These are phyloP conservation scores for Annulohypoxylon truncatum DNA, from an alignment of 2,329 filamentous ascomycete genomes.

Conservation along the genomic window DNA sequence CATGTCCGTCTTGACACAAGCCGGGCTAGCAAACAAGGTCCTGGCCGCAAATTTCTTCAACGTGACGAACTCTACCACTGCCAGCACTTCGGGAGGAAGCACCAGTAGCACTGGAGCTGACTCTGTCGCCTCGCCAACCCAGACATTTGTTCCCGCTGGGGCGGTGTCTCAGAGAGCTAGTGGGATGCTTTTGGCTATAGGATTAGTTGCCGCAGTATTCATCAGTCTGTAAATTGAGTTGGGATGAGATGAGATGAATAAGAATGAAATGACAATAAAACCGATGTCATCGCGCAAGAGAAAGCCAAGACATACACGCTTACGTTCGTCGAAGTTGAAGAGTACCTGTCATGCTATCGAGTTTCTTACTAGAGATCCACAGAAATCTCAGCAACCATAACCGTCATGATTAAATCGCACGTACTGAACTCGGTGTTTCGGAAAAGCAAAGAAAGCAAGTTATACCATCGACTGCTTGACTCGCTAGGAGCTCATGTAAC, in stretches of 20 bases:
- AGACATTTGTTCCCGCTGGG: slow-evolving; percentile 34
- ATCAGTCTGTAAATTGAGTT: slow-evolving; percentile 39
- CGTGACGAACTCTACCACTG: slow-evolving; percentile 45
- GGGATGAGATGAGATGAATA: neutral
- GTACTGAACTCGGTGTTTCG: slow-evolving; percentile 35
- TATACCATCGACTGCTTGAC: slow-evolving; percentile 25
- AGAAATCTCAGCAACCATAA: slow-evolving; percentile 13
- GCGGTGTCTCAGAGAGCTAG: slow-evolving; percentile 41
- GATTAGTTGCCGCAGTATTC: slow-evolving; percentile 42
- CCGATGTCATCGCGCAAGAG: slow-evolving; percentile 7
- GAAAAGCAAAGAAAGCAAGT: slow-evolving; percentile 20
- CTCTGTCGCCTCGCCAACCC: slow-evolving; percentile 32
- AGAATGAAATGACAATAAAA: slow-evolving; percentile 10
- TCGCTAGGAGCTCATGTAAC: slow-evolving; percentile 33
- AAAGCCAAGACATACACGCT: slow-evolving; percentile 8
- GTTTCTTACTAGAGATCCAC: slow-evolving; percentile 23
- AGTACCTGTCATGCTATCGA: slow-evolving; percentile 20
- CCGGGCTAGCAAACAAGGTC: slow-evolving; percentile 48
- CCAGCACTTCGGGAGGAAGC: slow-evolving; percentile 1
- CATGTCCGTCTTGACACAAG: slow-evolving; percentile 42
- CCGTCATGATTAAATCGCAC: neutral
- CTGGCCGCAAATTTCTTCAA: slow-evolving; percentile 52
- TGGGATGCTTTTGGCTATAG: slow-evolving; percentile 40
- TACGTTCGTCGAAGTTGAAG: slow-evolving; percentile 8
- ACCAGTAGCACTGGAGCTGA: slow-evolving; percentile 29